phyloP scores from a whole-genome alignment of 768 basidiomycete species.

The Naganishia vaughanmartiniae region DNA sequence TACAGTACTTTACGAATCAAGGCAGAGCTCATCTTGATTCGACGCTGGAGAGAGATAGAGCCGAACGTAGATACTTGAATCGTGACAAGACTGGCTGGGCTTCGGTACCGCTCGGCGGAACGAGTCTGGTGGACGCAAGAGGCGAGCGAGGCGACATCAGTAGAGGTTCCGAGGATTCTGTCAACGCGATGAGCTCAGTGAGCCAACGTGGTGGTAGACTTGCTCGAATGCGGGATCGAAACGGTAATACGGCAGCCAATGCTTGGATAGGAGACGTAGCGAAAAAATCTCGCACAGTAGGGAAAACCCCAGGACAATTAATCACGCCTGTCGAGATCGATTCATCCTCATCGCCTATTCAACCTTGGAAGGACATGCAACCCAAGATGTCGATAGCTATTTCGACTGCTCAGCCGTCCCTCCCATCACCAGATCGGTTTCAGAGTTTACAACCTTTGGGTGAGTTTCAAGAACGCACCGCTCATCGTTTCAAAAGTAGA shows the following conservation, averaged over 20 bases:
- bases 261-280: background rate
- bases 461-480: too few relatives aligned
- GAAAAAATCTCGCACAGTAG: background rate
- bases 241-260: slow-evolving; percentile 7
- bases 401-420: background rate
- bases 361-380: slow-evolving; percentile 17
- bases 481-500: too few relatives aligned
- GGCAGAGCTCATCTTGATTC: slow-evolving; percentile 2
- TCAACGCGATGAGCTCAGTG: slow-evolving; percentile 11
- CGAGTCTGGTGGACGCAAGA: slow-evolving; percentile 4
- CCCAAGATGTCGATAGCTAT: background rate
- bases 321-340: background rate
- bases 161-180: background rate
- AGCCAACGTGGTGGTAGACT: slow-evolving; percentile 20
- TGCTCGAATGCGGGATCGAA: slow-evolving; percentile 17
- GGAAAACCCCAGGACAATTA: background rate
- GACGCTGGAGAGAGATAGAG: background rate
- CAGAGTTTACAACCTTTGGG: too few relatives aligned
- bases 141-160: background rate
- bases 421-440: background rate
- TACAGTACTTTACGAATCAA: slow-evolving; percentile 4
- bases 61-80: background rate
- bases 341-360: slow-evolving; percentile 10
- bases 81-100: slow-evolving; percentile 18
- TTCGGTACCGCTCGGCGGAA: background rate